Evolutionary conservation across 495 filamentous ascomycete genomes (phyloP), one percentile per base, ranked within the genome.

Genomic region (Talaromyces proteolyticus): DNA sequence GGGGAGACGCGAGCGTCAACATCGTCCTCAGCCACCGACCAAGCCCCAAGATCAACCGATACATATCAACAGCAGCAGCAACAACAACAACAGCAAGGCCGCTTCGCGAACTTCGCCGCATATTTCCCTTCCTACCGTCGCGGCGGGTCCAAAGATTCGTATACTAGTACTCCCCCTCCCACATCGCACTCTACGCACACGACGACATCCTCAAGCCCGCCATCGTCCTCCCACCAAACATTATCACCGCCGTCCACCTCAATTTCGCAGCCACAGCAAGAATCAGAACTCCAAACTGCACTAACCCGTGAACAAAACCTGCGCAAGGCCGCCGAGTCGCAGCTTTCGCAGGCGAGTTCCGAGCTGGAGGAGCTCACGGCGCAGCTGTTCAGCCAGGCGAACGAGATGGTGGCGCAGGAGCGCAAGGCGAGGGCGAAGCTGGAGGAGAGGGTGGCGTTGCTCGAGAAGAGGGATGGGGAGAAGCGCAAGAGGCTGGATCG

Each of bases 321-420:
- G 44, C 85, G 93, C 38, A 73, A 77, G 19, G 77, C 79, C 11
- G 92, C 91, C 3, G 93, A 98, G 68, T 73, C 75, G 29, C 78
- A 81, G 53, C 72, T 95, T 24, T 74, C 72, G 56, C 79, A 85
- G 47, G 85, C 89, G 23, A 85, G 76, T 44, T 75, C 69, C 1
- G 93, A 98, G 69, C 75, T 98, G 12, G 94, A 97, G 64, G 93
- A 98, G 59, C 70, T 98, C 55, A 89, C 82, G 26, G 86, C 82
- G 41, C 80, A 84, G 54, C 72, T 98, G 44, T 98, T 98, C 68
- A 82, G 88, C 62, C 85, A 95, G 66, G 93, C 93, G 16, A 97
- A 97, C 58, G 88, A 95, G 73, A 97, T 98, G 92, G 93, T 98
- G 20, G 89, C 92, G 14, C 70, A 81, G 57, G 93, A 97, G 74